These are phyloP conservation scores for Aspergillus udagawae DNA, from an alignment of 2,329 filamentous ascomycete genomes.

Conservation along the genomic window DNA sequence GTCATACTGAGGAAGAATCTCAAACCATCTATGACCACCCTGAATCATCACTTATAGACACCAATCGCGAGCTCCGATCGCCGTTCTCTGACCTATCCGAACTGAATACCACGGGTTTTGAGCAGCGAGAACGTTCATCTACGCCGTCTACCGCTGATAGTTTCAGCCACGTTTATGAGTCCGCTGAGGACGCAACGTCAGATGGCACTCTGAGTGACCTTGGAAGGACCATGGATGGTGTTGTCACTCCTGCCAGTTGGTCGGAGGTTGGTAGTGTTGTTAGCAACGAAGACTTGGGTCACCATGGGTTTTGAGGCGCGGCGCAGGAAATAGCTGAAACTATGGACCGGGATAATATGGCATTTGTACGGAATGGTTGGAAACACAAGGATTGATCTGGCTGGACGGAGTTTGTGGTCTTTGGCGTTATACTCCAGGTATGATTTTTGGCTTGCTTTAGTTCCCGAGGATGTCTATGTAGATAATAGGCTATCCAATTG, in stretches of 20 bases:
- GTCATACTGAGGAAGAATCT: conserved; percentile 31
- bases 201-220: conserved; percentile 40
- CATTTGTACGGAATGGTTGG: conserved; percentile 11
- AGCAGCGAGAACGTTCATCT: conserved; percentile 26
- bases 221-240: conserved; percentile 27
- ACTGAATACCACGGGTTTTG: conserved; percentile 5
- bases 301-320: conserved; percentile 18
- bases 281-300: conserved; percentile 36
- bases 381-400: neutral
- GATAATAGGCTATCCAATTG: too few species aligned
- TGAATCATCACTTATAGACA: conserved; percentile 16
- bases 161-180: conserved; percentile 34
- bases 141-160: conserved; percentile 35
- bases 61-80: conserved; percentile 13
- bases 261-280: conserved; percentile 44
- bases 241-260: conserved; percentile 40
- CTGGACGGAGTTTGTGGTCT: too few species aligned
- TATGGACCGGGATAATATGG: conserved; percentile 13
- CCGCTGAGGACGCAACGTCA: conserved; percentile 28
- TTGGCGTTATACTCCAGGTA: too few species aligned
- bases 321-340: conserved; percentile 5
- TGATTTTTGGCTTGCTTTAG: too few species aligned
- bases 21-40: conserved; percentile 34
- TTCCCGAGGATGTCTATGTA: too few species aligned
- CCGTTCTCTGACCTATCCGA: conserved; percentile 20